Base-by-base conservation (phyloP, 768 basidiomycete species). In the Leccinum imitatum region DNA sequence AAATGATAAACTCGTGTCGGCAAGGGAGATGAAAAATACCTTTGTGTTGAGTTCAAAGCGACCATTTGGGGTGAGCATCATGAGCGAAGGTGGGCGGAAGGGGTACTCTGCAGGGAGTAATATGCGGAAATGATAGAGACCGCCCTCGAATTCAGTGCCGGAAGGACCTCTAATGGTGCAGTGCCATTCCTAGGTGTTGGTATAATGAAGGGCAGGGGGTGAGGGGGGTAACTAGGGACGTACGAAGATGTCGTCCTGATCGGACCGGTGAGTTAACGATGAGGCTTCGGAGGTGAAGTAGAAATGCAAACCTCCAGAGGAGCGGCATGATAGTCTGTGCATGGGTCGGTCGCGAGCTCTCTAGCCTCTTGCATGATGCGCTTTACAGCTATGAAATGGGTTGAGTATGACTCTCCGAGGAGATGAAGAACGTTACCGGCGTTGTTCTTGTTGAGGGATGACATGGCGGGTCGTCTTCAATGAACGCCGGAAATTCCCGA, bases 41-140 rank as follows among this genome's bases (percentile, higher is more conserved):
- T 96, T 96, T 55, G 94, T 93, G 70, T 95, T 94, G 50, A 95
- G 80, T 75, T 98, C 95, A 68, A 98, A 98, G 50, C 96, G 85
- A n/a, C 96, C 96, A 64, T 90, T 96, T 6, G 96, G 96, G 13
- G 95, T 98, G 50, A 98, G 85, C 79, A 98, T 85, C 86, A 95
- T 91, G 70, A 98, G 87, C 52, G 95, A 93, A 23, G 96, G 96
- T 33, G 96, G 94, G 62, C 93, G 87, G 78, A 98, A 97, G 33
- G 96, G 96, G 73, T 98, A 98, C 78, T 94, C 92, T 56, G 94
- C 87, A 13, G 95, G 95, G 8, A 97, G 78, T 27, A 92, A 75
- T 68, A 96, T 89, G 58, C 95, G 87, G 73, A 97, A 89, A 76
- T 98, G 96, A 76, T 98, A 98, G n/a, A 97, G 77, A 50, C 95